These are phyloP conservation scores for Berberis thunbergii DNA, from an alignment of 164 flowering plant species.

Conservation along the genomic window DNA sequence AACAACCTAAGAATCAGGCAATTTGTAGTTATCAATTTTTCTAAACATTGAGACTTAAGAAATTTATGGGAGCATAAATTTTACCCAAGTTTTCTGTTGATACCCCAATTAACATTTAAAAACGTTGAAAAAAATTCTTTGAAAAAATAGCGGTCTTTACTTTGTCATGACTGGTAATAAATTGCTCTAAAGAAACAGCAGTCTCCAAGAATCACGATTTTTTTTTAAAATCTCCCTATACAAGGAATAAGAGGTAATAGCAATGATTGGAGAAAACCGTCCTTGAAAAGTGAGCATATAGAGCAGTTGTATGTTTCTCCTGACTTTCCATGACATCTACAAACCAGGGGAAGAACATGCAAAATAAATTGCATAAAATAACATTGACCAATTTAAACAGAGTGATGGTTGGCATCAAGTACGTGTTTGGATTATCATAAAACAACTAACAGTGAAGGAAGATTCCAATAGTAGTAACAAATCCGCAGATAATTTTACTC, in stretches of 20 bases:
- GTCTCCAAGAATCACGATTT: background rate
- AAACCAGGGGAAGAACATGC: slow-evolving; percentile 65
- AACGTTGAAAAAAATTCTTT: too few species aligned
- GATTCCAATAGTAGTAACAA: slow-evolving; percentile 5
- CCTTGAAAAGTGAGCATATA: slow-evolving; percentile 69
- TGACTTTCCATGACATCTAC: slow-evolving; percentile 77
- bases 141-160: too few species aligned
- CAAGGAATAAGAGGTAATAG: slow-evolving; percentile 5
- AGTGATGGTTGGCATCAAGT: slow-evolving; percentile 21
- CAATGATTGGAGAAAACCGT: slow-evolving; percentile 40
- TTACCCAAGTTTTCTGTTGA: too few species aligned
- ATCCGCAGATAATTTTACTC: slow-evolving; percentile 19
- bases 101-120: too few species aligned
- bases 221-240: background rate
- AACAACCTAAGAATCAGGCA: too few species aligned
- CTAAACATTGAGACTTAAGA: too few species aligned
- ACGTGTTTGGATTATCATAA: too few species aligned
- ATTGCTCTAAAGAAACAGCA: too few species aligned
- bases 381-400: slow-evolving; percentile 27
- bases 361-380: slow-evolving; percentile 53
- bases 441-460: background rate
- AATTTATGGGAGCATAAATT: too few species aligned
- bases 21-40: too few species aligned
- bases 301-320: slow-evolving; percentile 63
- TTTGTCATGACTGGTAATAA: too few species aligned